Evolutionary conservation across 352 stramenopile species (phyloP), one percentile per base, ranked within the genome.

Genomic region (Phytophthora foliorum): DNA sequence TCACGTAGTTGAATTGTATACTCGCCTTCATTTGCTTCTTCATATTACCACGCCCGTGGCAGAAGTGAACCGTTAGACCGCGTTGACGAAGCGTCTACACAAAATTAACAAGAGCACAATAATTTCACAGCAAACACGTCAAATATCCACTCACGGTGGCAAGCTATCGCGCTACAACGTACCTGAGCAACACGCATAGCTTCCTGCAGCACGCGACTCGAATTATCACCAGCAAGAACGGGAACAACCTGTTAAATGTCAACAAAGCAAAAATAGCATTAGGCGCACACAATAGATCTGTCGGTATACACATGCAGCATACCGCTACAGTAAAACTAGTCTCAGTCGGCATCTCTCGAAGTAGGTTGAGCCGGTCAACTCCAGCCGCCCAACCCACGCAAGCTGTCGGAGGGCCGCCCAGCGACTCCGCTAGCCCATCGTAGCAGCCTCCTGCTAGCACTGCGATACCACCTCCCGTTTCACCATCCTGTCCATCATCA

Each of bases 1-100:
- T 22, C 7, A 19, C 13, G 22, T 36, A 22, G n/a, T 42, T 49
- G 6, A 57, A 62, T 16, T 19, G 7, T 41, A 29, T 58, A 17
- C 42, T 58, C 38, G 91, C 81, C 82, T 97, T 97, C 87, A 97
- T 94, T 46, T 94, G 84, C 66, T 97, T 97, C 59, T 96, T 97
- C 64, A 97, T 85, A 46, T 85, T 93, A 16, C 84, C 83, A 24
- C 69, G 75, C 19, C 81, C 87, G 44, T 97, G 88, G 42, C 87
- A 93, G 58, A 95, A 93, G 68, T 97, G 89, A n/a, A 97, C 88
- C 0, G 57, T 81, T 34, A 91, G 65, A 1, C 82, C 86, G 62
- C 72, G 72, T 32, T 82, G 68, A 21, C 89, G 85, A 48, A 97
- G 77, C 6, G 41, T 63, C 82, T 90, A 7, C 3, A 29, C n/a